Evolutionary conservation across 208 protist genomes (phyloP), one percentile per base, ranked within the genome.

Genomic region (Phytomonas sp.): DNA sequence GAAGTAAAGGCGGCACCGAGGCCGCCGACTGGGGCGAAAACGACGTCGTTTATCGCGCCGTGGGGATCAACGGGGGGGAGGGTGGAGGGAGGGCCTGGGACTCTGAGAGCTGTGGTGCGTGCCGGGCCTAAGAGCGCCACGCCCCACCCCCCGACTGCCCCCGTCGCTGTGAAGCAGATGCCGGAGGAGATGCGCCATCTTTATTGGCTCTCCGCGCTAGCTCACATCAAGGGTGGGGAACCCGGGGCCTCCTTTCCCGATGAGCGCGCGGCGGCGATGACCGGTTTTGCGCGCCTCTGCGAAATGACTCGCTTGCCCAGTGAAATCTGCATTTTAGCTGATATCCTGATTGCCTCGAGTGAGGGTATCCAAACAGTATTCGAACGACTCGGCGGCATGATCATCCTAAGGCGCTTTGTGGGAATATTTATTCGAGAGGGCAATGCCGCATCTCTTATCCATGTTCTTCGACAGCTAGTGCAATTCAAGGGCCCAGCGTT

Each of bases 281-380:
- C 84, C 0, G 82, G 76, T 0, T 82, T 94, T 67, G 83, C 89
- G 66, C 84, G 83, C 1, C 74, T 94, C 49, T 92, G 86, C 61
- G 84, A 94, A 70, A 85, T 83, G 42, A 84, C 84, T 7, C 77
- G 87, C 30, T 70, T 71, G 59, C 63, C 78, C 36, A 74, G 82
- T 61, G 83, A 94, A 67, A 86, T 92, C 75, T 60, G 71, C 29
- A 79, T 84, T 10, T 66, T 94, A 29, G 70, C 83, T 66, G 77
- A 85, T 59, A 73, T 92, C 23, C 63, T 94, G 33, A 72, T 75
- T 3, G 76, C 72, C 30, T 92, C 86, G 12, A 83, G 76, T 60
- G 79, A 74, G 56, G 77, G 70, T 29, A 79, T 90, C 45, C 89
- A 94, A 67, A 63, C 68, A n/a, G 31, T 86, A 8, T 91, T 92